phyloP scores from a whole-genome alignment of 129 eudicot genomes.

The Daucus carota region DH1_v3.0 NC_030388.2:23506501-23507000 shows the following conservation, averaged over 20 bases:
- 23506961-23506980: too few species aligned
- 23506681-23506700: neutral
- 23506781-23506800: neutral
- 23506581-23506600: neutral
- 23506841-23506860: too few species aligned
- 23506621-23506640: neutral
- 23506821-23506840: too few species aligned
- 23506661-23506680: neutral
- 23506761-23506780: neutral
- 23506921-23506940: too few species aligned
- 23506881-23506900: too few species aligned
- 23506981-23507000: too few species aligned
- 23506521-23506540: neutral
- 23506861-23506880: too few species aligned
- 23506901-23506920: too few species aligned
- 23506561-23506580: neutral
- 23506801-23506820: neutral
- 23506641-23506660: neutral
- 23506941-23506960: too few species aligned
- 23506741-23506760: neutral
- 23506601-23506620: neutral
- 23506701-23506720: neutral
- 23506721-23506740: neutral
- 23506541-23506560: neutral
- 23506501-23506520: neutral